Conservation (phyloP, 2,329 filamentous ascomycete species). For the Colletotrichum lupini region DNA sequence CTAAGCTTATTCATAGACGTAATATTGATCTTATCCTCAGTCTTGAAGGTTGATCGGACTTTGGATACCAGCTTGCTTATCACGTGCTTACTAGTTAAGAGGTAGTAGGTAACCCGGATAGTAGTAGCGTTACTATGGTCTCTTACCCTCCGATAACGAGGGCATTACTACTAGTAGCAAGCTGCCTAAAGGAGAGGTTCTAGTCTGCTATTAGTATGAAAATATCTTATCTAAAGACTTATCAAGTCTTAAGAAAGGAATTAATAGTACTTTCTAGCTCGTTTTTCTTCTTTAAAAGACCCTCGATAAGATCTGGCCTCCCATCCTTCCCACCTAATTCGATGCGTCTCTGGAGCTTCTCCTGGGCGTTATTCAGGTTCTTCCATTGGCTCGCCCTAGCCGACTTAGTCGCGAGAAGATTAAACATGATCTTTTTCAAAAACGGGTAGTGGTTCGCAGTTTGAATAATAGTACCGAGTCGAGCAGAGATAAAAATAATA, state of each 20-base stretch:
- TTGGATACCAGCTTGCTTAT: constrained; percentile 49
- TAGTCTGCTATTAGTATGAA: not conserved
- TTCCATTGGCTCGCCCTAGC: not conserved
- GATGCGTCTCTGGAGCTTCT: constrained; percentile 33
- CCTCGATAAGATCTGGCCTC: constrained; percentile 32
- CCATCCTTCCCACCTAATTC: constrained; percentile 18
- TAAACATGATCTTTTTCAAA: not conserved
- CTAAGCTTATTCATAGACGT: constrained; percentile 43
- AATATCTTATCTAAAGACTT: no score
- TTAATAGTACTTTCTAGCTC: constrained; percentile 19
- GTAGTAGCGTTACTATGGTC: constrained; percentile 46
- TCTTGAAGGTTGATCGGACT: constrained; percentile 46
- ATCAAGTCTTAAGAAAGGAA: no score
- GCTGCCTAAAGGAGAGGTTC: constrained; percentile 21
- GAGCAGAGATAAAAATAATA: not conserved
- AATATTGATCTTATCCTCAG: constrained; percentile 48
- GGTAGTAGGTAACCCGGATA: constrained; percentile 42
- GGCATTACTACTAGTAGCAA: constrained; percentile 32
- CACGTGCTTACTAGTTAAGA: constrained; percentile 43
- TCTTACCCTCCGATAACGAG: constrained; percentile 45
- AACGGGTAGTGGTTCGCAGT: constrained; percentile 13
- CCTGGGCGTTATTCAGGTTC: not conserved
- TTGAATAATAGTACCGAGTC: constrained; percentile 7
- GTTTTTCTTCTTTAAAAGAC: constrained; percentile 32
- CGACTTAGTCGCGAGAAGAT: not conserved